Evolutionary conservation across 73 alveolate genomes (phyloP).

Genomic region (Breviolum minutum): DNA sequence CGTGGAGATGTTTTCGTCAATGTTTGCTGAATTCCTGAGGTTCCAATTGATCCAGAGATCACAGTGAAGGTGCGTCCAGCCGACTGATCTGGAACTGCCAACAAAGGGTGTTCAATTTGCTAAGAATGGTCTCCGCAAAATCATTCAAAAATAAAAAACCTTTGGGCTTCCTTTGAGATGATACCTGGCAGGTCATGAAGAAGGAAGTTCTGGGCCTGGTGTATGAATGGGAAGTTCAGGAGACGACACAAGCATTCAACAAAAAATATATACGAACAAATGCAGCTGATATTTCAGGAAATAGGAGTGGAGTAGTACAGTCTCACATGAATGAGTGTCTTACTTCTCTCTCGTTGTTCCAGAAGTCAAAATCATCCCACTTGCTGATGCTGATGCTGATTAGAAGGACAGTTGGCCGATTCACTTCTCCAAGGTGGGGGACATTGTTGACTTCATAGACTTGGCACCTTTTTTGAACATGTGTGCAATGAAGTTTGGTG

Average conservation of each 20-base stretch:
- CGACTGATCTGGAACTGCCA: no score
- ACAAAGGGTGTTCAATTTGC: not conserved
- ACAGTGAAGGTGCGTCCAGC: constrained; percentile 23
- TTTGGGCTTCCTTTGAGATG: not conserved
- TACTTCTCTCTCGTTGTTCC: no score
- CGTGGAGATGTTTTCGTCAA: not conserved
- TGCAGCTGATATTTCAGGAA: no score
- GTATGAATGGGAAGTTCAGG: constrained; percentile 90
- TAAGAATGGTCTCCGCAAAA: no score
- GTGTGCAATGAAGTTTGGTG: no score
- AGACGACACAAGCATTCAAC: not conserved
- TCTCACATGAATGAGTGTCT: no score
- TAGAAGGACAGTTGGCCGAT: constrained; percentile 84
- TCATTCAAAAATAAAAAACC: no score
- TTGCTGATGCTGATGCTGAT: no score
- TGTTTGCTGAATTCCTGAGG: not conserved
- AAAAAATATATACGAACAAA: not conserved
- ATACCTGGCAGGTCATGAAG: constrained; percentile 25
- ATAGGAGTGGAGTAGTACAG: no score
- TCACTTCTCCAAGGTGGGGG: constrained; percentile 56
- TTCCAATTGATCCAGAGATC: constrained; percentile 49
- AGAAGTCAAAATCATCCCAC: no score
- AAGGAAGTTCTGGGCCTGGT: constrained; percentile 70
- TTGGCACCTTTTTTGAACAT: no score
- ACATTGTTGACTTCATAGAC: not conserved